Evolutionary conservation across 2,329 filamentous ascomycete genomes (phyloP).

Genomic region (Botrytis hyacinthi): DNA sequence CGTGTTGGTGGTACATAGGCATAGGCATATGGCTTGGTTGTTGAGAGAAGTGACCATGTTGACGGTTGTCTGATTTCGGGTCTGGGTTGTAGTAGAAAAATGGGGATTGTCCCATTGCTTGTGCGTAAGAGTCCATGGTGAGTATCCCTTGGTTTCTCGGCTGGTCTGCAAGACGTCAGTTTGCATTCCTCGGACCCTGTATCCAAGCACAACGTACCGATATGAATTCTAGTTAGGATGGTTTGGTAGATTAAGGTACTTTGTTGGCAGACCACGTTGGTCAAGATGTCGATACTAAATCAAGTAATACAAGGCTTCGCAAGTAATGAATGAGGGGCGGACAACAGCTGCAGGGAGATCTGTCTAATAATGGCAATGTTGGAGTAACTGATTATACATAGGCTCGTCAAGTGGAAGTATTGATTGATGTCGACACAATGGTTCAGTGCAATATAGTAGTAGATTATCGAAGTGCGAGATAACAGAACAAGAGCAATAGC

Average conservation of each 20-base stretch:
- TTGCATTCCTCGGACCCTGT: slow-evolving; percentile 22
- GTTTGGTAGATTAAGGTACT: slow-evolving; percentile 27
- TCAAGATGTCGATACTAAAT: slow-evolving; percentile 24
- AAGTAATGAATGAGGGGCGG: slow-evolving; percentile 42
- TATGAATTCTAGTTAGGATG: slow-evolving; percentile 19
- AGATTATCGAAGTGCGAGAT: slow-evolving; percentile 30
- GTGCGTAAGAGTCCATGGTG: slow-evolving; percentile 43
- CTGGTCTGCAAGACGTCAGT: slow-evolving; percentile 33
- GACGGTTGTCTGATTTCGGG: slow-evolving; percentile 66
- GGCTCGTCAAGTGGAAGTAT: slow-evolving; percentile 25
- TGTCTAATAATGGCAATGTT: slow-evolving; percentile 38
- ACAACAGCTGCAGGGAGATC: slow-evolving; percentile 38
- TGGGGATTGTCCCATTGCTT: slow-evolving; percentile 66
- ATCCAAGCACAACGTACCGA: slow-evolving; percentile 27
- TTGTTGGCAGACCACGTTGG: slow-evolving; percentile 20
- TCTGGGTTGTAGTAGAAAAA: slow-evolving; percentile 90
- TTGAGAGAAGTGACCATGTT: slow-evolving; percentile 73
- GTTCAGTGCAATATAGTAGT: slow-evolving; percentile 26
- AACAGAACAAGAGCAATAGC: slow-evolving; percentile 35
- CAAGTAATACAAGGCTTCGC: slow-evolving; percentile 25
- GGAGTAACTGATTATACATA: slow-evolving; percentile 39
- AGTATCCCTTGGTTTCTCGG: slow-evolving; percentile 22
- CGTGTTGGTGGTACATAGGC: slow-evolving; percentile 50
- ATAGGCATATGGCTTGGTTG: slow-evolving; percentile 50
- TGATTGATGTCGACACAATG: slow-evolving; percentile 19